phyloP scores from a whole-genome alignment of 306 rosid species.

The Acacia crassicarpa region DNA sequence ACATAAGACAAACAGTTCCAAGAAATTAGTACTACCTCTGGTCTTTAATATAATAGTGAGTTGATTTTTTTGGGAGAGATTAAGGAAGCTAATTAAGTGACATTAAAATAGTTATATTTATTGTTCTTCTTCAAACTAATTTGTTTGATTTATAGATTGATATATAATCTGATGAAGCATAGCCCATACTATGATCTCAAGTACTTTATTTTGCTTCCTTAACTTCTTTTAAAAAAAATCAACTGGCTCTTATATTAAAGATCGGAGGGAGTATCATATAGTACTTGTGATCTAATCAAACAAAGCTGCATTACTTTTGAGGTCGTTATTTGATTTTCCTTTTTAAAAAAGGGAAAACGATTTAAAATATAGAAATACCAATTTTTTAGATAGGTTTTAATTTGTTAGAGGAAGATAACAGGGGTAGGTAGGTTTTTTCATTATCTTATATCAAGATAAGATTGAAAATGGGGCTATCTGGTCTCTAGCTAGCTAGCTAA shows the following conservation, averaged over 20 bases:
- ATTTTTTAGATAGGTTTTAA: not conserved
- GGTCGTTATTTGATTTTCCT: not conserved
- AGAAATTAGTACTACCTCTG: not conserved
- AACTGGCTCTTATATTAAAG: no score
- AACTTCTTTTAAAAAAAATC: no score
- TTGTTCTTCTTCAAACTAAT: no score
- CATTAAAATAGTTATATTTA: no score
- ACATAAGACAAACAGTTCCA: constrained; percentile 5
- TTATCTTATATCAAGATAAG: constrained; percentile 24
- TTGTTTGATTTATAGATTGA: no score
- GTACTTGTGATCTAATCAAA: not conserved
- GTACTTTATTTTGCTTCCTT: no score
- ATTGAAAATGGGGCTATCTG: constrained; percentile 31
- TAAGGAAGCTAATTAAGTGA: no score
- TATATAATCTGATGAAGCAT: no score
- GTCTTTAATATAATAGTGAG: no score
- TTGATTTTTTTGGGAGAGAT: no score
- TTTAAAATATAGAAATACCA: not conserved
- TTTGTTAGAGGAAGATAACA: constrained; percentile 13
- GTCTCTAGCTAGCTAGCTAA: not conserved
- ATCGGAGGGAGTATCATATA: not conserved
- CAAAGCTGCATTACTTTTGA: not conserved
- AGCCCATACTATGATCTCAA: no score
- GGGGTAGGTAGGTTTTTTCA: constrained; percentile 15
- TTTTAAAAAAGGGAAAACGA: not conserved